These are phyloP conservation scores for Aechmea fasciata DNA, from an alignment of 176 grass and related monocot genomes.

Conservation along the genomic window DNA sequence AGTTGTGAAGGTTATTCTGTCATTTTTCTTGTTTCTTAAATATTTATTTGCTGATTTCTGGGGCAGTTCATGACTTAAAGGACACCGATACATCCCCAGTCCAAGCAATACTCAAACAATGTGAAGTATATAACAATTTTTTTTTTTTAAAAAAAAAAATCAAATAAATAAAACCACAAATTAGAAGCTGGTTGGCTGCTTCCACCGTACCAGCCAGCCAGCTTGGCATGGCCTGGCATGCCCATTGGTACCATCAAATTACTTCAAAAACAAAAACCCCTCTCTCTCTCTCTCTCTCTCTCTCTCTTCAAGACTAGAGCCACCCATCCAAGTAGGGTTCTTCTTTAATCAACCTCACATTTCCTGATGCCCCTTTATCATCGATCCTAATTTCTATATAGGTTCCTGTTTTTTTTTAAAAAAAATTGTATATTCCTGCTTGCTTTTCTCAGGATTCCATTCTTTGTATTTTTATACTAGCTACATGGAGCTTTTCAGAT, in stretches of 20 bases:
- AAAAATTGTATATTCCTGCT: neutral
- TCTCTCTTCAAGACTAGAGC: neutral
- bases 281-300: constrained; percentile 7
- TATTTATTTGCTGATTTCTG: neutral
- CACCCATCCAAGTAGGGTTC: neutral
- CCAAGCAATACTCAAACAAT: neutral
- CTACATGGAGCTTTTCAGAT: neutral
- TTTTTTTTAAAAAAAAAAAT: neutral
- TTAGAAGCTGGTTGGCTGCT: constrained; percentile 33
- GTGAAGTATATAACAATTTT: too few relatives aligned
- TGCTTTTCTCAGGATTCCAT: neutral
- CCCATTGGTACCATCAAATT: constrained; percentile 10
- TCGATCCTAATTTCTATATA: too few relatives aligned
- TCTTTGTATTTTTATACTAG: neutral
- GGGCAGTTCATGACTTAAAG: neutral
- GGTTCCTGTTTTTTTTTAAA: neutral
- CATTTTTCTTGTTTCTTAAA: neutral
- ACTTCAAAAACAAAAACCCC: neutral
- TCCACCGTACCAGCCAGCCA: constrained; percentile 39
- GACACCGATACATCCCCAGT: neutral
- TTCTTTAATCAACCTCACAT: neutral
- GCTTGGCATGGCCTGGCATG: constrained; percentile 43
- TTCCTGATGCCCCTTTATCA: too few relatives aligned
- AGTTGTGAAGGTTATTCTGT: too few relatives aligned
- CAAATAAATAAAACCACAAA: neutral